Percentiles rank a stretch among this genome's conserved stretches.
Conservation (phyloP, 2,329 filamentous ascomycete genomes). For the Talaromyces piceae region DNA sequence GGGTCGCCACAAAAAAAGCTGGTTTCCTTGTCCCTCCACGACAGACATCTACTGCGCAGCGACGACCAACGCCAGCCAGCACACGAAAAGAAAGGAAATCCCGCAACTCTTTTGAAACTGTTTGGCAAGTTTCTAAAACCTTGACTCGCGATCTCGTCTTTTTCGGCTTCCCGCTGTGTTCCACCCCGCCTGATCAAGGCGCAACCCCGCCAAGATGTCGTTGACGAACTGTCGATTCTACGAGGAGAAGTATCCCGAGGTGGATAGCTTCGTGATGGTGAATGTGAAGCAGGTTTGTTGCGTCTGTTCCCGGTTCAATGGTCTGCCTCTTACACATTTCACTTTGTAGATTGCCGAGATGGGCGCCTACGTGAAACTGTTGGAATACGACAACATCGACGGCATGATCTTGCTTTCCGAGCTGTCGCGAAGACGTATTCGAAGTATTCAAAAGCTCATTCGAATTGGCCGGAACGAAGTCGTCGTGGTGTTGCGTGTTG, state of each 20-base stretch:
- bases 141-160: background rate
- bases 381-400: conserved; percentile 99
- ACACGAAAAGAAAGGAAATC: no score
- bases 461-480: conserved; percentile 97
- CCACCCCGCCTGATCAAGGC: conserved; percentile 15
- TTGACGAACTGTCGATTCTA: conserved; percentile 96
- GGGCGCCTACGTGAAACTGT: conserved; percentile 98
- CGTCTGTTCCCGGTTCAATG: background rate
- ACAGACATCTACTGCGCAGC: background rate
- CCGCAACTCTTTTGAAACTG: background rate
- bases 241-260: conserved; percentile 95
- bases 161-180: background rate
- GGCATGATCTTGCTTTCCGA: conserved; percentile 99
- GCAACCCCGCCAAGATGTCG: conserved; percentile 66
- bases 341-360: conserved; percentile 85
- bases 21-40: conserved; percentile 6
- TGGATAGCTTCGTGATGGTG: conserved; percentile 99
- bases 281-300: conserved; percentile 84
- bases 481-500: conserved; percentile 94
- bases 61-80: background rate
- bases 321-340: conserved; percentile 2
- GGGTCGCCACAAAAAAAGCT: conserved; percentile 12
- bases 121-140: background rate
- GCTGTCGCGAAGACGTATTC: conserved; percentile 93
- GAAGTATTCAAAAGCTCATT: conserved; percentile 98